These are phyloP conservation scores for Boletellus deceptivus DNA, from an alignment of 1,284 basidiomycete species.

Conservation along the genomic window DNA sequence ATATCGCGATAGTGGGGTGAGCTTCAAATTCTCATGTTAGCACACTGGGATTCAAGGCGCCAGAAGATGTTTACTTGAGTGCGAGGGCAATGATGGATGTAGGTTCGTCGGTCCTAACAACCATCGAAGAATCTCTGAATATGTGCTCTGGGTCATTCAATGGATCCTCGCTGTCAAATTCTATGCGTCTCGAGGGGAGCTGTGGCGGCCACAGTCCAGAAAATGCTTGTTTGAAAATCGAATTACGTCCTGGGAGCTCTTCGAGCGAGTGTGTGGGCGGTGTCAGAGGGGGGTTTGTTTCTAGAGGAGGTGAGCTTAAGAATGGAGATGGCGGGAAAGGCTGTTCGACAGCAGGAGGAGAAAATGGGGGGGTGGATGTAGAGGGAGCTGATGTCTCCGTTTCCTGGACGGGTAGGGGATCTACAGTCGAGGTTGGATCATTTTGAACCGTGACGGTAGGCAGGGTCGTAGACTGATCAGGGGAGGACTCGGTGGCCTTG, in stretches of 20 bases:
- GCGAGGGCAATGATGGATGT: conserved; percentile 98
- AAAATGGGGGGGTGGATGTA: conserved; percentile 29
- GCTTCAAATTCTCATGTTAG: conserved; percentile 39
- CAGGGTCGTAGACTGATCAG: conserved; percentile 35
- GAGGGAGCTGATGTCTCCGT: conserved; percentile 13
- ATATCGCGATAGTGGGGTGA: conserved; percentile 88
- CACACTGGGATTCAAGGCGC: neutral
- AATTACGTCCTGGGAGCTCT: conserved; percentile 55
- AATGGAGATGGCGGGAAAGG: conserved; percentile 58
- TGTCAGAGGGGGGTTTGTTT: conserved; percentile 43
- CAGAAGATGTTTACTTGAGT: conserved; percentile 60
- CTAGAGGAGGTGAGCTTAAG: conserved; percentile 41
- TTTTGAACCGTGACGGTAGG: conserved; percentile 18
- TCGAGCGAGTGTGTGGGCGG: conserved; percentile 60
- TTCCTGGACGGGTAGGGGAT: conserved; percentile 14
- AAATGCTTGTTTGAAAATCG: conserved; percentile 78
- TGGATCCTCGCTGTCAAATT: conserved; percentile 61
- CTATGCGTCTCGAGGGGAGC: conserved; percentile 42
- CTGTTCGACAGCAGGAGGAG: conserved; percentile 33
- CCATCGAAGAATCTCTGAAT: conserved; percentile 93
- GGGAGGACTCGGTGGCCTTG: conserved; percentile 35
- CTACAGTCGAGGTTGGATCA: conserved; percentile 6
- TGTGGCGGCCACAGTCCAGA: conserved; percentile 75
- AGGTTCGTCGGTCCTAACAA: conserved; percentile 96
- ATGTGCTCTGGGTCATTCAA: conserved; percentile 85